Conservation (phyloP, 139 green algal species). For the Coelastrella sp. region DNA sequence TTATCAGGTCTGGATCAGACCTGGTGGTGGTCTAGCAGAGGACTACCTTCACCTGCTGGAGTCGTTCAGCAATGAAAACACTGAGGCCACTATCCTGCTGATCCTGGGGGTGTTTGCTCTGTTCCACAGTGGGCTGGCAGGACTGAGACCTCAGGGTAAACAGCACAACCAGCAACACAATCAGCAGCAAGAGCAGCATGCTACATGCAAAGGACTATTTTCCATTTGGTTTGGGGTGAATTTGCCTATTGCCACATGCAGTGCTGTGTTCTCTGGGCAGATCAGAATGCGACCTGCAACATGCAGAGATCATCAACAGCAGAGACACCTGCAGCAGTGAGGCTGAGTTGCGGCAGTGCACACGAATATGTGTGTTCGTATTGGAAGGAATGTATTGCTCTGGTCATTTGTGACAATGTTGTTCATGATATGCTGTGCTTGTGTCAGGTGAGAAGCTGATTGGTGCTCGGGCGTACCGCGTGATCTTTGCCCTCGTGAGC, state of each 20-base stretch:
- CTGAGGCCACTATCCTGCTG: constrained; percentile 80
- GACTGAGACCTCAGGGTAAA: constrained; percentile 80
- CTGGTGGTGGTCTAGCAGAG: constrained; percentile 73
- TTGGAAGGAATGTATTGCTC: too few relatives aligned
- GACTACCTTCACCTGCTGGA: constrained; percentile 76
- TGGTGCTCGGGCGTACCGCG: constrained; percentile 90
- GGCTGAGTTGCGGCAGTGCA: too few relatives aligned
- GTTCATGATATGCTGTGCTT: neutral
- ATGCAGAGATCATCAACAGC: too few relatives aligned
- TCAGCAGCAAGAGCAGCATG: neutral
- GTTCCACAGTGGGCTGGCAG: constrained; percentile 91
- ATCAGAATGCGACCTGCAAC: too few relatives aligned
- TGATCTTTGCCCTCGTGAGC: constrained; percentile 91
- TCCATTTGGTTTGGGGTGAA: too few relatives aligned
- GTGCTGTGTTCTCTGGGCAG: neutral
- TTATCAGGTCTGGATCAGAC: constrained; percentile 85
- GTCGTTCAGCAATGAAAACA: constrained; percentile 56
- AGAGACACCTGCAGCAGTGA: too few relatives aligned
- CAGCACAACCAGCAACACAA: neutral
- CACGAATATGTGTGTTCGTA: too few relatives aligned
- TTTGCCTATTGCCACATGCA: neutral
- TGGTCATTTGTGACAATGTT: too few relatives aligned
- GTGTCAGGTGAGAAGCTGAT: constrained; percentile 86
- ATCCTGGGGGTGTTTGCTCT: constrained; percentile 92
- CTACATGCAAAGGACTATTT: too few relatives aligned